Base-by-base conservation (phyloP, 495 filamentous ascomycete species). In the Bombardia bombarda region DNA sequence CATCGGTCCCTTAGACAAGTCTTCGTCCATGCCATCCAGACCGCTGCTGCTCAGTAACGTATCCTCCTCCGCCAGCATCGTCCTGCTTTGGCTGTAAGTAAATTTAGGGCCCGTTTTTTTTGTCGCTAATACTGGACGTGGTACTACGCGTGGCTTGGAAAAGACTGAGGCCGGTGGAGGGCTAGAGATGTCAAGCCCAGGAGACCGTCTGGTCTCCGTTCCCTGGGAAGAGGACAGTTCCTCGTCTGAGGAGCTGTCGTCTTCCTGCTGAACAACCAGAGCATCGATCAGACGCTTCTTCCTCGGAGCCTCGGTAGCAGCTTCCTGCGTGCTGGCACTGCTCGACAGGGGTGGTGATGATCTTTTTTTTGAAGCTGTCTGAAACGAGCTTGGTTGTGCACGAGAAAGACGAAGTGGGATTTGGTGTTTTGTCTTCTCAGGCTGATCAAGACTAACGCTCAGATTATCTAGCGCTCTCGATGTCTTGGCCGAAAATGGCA, bases 221-320 rank as follows among this genome's bases (percentile, higher is more conserved):
- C 30, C 32, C 22, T 18, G 38, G 18, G 22, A 21, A 10, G n/a
- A 13, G 12, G 17, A 1, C 7, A 46, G 32, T 9, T 46, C 43
- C 9, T 52, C 47, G n/a, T 50, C 55, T 4, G 46, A 47, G 30
- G 53, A 51, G 26, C 47, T 50, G 16, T 38, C 48, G 16, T 38
- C 48, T 5, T 55, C 43, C 10, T 50, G 55, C 46, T 75, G 72
- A n/a, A 66, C 64, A 12, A 61, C 70, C n/a, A 80, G 56, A 20
- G 65, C 60, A 58, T 80, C 77, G 42, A 80, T 78, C 20, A 80
- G 40, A 14, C 77, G 67, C 41, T 63, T 68, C 26, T 69, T 70
- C 14, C 62, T 62, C 2, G 45, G 44, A 25, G 36, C 53, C 34
- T 45, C 36, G n/a, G 20, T 18, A 23, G 39, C 18, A 7, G 38